Conservation (phyloP, 176 grass and related monocot species). For the Oryza officinalis region DNA sequence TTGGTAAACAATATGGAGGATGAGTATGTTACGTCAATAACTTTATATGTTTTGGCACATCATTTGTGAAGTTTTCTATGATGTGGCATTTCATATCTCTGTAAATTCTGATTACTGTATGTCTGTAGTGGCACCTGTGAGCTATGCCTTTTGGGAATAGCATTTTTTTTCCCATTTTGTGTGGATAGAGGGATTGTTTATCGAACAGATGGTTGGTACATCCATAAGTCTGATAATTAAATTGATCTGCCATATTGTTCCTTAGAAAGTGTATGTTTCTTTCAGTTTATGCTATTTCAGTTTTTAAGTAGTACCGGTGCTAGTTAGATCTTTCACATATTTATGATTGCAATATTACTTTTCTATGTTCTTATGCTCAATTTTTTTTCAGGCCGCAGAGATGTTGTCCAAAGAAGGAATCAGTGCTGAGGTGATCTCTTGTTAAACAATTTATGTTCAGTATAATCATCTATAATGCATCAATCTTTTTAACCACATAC, state of each 20-base stretch:
- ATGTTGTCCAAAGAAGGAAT: constrained; percentile 95
- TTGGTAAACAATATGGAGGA: constrained; percentile 4
- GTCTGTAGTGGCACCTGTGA: background rate
- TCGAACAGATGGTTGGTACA: background rate
- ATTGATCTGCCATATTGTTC: background rate
- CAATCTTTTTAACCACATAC: background rate
- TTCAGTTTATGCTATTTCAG: background rate
- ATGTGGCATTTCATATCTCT: constrained; percentile 9
- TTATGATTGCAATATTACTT: background rate
- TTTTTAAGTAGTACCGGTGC: background rate
- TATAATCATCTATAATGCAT: constrained; percentile 1
- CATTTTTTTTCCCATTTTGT: constrained; percentile 18
- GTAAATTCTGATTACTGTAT: constrained; percentile 22
- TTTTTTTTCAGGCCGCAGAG: constrained; percentile 77
- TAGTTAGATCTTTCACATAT: constrained; percentile 4
- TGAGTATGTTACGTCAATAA: background rate
- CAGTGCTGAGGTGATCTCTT: constrained; percentile 77
- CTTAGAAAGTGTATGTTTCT: background rate
- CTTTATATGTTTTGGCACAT: background rate
- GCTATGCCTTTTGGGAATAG: constrained; percentile 2
- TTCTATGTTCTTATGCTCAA: constrained; percentile 14
- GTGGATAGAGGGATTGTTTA: background rate
- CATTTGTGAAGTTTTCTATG: background rate
- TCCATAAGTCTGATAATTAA: background rate
- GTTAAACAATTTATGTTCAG: constrained; percentile 23